Conservation (phyloP, 805 yeast genomes). For the Candida caryicola region DNA sequence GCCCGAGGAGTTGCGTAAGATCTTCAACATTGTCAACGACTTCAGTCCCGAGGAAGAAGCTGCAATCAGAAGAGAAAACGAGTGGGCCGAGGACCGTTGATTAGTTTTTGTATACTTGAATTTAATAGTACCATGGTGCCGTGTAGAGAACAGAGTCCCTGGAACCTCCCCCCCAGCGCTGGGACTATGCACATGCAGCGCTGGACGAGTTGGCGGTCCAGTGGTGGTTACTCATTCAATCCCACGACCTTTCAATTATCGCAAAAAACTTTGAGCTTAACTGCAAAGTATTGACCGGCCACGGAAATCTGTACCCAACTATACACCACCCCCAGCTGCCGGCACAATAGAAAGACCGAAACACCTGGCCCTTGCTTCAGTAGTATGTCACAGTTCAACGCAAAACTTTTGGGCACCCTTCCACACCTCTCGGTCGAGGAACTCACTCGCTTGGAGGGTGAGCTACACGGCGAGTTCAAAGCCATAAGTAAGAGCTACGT, state of each 20-base stretch:
- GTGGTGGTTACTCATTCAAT: no score
- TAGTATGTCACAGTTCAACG: neutral
- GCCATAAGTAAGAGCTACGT: conserved; percentile 23
- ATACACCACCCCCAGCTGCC: no score
- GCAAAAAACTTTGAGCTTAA: conserved; percentile 4
- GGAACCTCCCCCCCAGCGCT: no score
- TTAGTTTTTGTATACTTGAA: no score
- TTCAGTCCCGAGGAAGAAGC: conserved; percentile 87
- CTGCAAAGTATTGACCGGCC: neutral
- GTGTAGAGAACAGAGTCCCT: no score
- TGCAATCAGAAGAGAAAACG: conserved; percentile 82
- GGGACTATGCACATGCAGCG: no score
- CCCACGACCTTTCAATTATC: conserved; percentile 7
- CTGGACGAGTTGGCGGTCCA: no score
- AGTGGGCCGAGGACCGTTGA: conserved; percentile 86
- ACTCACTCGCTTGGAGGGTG: conserved; percentile 8
- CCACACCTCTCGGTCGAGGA: conserved; percentile 2
- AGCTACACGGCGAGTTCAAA: conserved; percentile 22
- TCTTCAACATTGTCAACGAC: conserved; percentile 77
- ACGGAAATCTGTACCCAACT: no score
- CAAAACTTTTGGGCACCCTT: neutral
- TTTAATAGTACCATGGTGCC: no score
- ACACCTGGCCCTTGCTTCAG: no score
- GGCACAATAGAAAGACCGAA: no score
- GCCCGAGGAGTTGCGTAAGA: conserved; percentile 76